Evolutionary conservation across 495 filamentous ascomycete genomes (phyloP).

Genomic region (Hypoxylon fragiforme): DNA sequence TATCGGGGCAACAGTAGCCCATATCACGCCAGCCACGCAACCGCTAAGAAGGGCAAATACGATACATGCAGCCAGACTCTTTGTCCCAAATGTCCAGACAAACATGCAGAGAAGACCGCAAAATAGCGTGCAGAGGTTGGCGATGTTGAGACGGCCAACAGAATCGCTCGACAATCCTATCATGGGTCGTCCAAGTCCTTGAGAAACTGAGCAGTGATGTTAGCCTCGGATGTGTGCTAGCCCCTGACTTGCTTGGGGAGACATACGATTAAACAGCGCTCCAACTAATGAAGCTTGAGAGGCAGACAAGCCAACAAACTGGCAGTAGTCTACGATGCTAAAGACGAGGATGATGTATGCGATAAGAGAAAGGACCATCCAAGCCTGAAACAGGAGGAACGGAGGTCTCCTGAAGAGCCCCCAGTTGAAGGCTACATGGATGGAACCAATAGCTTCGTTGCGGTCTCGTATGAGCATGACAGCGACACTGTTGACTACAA

Average conservation of each 20-base stretch:
- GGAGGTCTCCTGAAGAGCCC: constrained; percentile 61
- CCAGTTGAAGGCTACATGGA: constrained; percentile 65
- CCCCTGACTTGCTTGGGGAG: background rate
- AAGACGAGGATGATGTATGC: constrained; percentile 74
- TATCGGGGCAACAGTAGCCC: constrained; percentile 73
- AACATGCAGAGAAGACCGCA: constrained; percentile 63
- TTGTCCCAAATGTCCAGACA: constrained; percentile 68
- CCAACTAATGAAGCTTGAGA: constrained; percentile 70
- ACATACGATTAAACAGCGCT: constrained; percentile 71
- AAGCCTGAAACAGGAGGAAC: constrained; percentile 66
- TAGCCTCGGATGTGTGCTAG: background rate
- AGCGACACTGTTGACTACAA: constrained; percentile 61
- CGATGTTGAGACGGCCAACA: constrained; percentile 69
- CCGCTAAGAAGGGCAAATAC: constrained; percentile 74
- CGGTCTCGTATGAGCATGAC: constrained; percentile 65
- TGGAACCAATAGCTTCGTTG: constrained; percentile 66
- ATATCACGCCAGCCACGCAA: constrained; percentile 71
- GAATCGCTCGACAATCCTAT: constrained; percentile 70
- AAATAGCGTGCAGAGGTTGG: constrained; percentile 61
- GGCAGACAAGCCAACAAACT: constrained; percentile 62
- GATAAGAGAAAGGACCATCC: constrained; percentile 71
- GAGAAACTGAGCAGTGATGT: constrained; percentile 38
- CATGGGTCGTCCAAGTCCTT: constrained; percentile 57
- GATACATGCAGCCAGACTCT: constrained; percentile 65
- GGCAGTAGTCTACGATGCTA: constrained; percentile 70